A percentile compares a stretch with the other conserved stretches of the same genome.
Conservation (phyloP, 352 stramenopile genomes). For the Globisporangium spiculum region DNA sequence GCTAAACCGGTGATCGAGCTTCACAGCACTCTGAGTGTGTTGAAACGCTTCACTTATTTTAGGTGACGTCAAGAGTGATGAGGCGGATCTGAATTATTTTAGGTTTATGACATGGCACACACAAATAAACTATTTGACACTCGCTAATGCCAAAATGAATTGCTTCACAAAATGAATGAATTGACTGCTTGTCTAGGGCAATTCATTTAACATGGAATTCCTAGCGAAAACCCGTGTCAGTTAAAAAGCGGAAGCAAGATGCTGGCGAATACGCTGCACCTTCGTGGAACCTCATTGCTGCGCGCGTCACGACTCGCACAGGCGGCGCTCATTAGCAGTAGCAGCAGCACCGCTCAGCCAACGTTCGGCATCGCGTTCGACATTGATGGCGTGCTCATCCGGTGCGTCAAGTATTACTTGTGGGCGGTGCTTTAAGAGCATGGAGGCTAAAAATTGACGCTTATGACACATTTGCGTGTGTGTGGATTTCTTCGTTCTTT, state of each 20-base stretch:
- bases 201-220: background rate
- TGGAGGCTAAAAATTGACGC: background rate
- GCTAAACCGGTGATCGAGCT: background rate
- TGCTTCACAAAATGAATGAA: background rate
- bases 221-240: background rate
- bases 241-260: background rate
- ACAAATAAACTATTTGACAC: background rate
- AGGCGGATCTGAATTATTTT: background rate
- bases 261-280: background rate
- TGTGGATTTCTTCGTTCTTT: background rate
- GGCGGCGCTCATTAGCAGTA: background rate
- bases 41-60: background rate
- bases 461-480: background rate
- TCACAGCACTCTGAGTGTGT: background rate
- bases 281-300: background rate
- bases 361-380: slow-evolving; percentile 89
- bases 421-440: background rate
- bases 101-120: background rate
- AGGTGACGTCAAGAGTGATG: background rate
- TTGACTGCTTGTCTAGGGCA: background rate
- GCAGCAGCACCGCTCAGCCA: slow-evolving; percentile 7
- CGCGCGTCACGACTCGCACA: background rate
- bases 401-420: slow-evolving; percentile 26
- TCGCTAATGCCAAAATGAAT: background rate
- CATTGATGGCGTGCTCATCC: slow-evolving; percentile 90